Conservation (phyloP, 768 basidiomycete species). For the Boletus pseudo-olivaceus region DNA sequence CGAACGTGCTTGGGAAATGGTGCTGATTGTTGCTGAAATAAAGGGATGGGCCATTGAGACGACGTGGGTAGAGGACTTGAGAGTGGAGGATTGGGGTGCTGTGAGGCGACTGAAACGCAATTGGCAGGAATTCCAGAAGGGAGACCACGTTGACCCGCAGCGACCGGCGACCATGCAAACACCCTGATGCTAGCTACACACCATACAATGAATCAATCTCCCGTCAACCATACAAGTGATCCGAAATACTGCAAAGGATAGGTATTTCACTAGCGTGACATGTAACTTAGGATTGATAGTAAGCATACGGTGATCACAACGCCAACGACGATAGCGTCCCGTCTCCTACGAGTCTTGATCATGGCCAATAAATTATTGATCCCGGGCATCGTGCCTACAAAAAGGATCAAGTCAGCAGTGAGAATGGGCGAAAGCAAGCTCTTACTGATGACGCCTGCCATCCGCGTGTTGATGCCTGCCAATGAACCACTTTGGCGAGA, state of each 20-base stretch:
- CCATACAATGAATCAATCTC: not conserved
- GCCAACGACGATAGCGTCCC: constrained; percentile 89
- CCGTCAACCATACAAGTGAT: not conserved
- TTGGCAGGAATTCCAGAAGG: constrained; percentile 59
- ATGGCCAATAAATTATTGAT: constrained; percentile 86
- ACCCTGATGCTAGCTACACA: not conserved
- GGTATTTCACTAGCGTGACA: constrained; percentile 27
- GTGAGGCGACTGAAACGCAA: constrained; percentile 68
- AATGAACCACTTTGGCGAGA: constrained; percentile 73
- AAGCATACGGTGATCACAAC: constrained; percentile 83
- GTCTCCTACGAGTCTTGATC: constrained; percentile 87
- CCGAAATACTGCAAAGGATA: constrained; percentile 2
- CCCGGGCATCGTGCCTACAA: constrained; percentile 83
- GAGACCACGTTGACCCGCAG: constrained; percentile 35
- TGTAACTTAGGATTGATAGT: constrained; percentile 55
- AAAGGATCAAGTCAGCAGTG: not conserved
- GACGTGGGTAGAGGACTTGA: constrained; percentile 43
- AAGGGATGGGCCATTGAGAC: constrained; percentile 75
- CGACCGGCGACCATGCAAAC: not conserved
- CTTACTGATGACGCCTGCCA: constrained; percentile 80
- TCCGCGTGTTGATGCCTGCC: constrained; percentile 76
- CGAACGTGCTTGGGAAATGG: constrained; percentile 71
- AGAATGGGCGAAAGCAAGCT: not conserved
- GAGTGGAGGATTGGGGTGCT: constrained; percentile 50
- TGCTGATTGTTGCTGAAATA: constrained; percentile 66